Conservation (phyloP, 2,329 filamentous ascomycete species). For the Neopestalotiopsis sp. region DNA sequence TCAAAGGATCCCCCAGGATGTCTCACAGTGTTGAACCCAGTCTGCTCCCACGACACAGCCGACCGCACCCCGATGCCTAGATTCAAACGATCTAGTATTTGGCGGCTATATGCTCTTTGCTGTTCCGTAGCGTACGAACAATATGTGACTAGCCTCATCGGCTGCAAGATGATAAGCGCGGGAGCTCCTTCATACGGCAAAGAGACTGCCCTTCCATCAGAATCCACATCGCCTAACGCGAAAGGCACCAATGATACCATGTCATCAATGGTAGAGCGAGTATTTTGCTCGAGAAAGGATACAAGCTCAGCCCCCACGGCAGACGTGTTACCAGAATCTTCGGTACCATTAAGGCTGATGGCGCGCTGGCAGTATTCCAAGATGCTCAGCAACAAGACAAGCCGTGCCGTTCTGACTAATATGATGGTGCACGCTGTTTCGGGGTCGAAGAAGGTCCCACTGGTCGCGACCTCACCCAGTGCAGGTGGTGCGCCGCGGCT, state of each 20-base stretch:
- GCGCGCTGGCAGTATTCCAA: background rate
- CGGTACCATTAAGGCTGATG: background rate
- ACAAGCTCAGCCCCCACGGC: background rate
- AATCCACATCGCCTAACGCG: background rate
- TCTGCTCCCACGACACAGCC: slow-evolving; percentile 24
- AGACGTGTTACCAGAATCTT: background rate
- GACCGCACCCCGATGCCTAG: slow-evolving; percentile 35
- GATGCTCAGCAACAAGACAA: slow-evolving; percentile 3
- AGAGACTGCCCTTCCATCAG: background rate
- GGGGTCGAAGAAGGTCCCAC: background rate
- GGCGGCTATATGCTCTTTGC: slow-evolving; percentile 27
- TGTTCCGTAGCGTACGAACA: slow-evolving; percentile 32
- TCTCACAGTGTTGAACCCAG: background rate
- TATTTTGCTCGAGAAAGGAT: background rate
- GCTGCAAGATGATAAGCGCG: slow-evolving; percentile 36
- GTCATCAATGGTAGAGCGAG: background rate
- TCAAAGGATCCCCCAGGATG: background rate
- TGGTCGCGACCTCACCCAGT: slow-evolving; percentile 6
- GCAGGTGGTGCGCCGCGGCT: background rate
- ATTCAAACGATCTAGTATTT: slow-evolving; percentile 33
- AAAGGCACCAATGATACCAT: slow-evolving; percentile 2
- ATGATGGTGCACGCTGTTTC: slow-evolving; percentile 12
- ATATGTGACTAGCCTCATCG: slow-evolving; percentile 36
- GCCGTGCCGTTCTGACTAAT: slow-evolving; percentile 1
- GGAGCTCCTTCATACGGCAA: slow-evolving; percentile 29